Evolutionary conservation across 371 early-diverging fungal genomes (phyloP).

Genomic region (Neoconidiobolus thromboides): DNA sequence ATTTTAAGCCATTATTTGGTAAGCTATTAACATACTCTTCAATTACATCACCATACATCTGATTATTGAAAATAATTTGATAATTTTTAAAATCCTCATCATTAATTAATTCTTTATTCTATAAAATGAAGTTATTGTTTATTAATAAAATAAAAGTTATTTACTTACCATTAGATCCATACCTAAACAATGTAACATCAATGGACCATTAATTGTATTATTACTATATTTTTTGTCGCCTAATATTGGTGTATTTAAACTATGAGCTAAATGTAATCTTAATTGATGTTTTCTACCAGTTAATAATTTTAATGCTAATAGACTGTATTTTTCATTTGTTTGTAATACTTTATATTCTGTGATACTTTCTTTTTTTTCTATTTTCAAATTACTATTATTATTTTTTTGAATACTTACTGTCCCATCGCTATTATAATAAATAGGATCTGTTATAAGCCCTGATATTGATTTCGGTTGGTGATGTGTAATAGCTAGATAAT

Average conservation of each 20-base stretch:
- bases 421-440: not conserved
- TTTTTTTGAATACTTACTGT: not conserved
- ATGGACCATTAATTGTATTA: too few species aligned
- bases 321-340: not conserved
- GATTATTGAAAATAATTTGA: too few species aligned
- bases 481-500: not conserved
- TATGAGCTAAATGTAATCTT: not conserved
- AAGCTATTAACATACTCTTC: too few species aligned
- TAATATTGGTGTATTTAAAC: not conserved
- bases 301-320: not conserved
- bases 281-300: constrained; percentile 4
- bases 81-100: too few species aligned
- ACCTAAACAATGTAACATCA: too few species aligned
- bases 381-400: not conserved
- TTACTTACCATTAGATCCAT: too few species aligned
- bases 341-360: not conserved
- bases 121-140: too few species aligned
- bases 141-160: too few species aligned
- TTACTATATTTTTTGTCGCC: not conserved
- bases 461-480: not conserved
- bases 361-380: not conserved
- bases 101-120: too few species aligned
- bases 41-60: too few species aligned
- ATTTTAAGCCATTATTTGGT: too few species aligned
- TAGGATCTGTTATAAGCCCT: not conserved